Evolutionary conservation across 2,329 filamentous ascomycete species (phyloP).

Genomic region (Scytalidium lignicola): DNA sequence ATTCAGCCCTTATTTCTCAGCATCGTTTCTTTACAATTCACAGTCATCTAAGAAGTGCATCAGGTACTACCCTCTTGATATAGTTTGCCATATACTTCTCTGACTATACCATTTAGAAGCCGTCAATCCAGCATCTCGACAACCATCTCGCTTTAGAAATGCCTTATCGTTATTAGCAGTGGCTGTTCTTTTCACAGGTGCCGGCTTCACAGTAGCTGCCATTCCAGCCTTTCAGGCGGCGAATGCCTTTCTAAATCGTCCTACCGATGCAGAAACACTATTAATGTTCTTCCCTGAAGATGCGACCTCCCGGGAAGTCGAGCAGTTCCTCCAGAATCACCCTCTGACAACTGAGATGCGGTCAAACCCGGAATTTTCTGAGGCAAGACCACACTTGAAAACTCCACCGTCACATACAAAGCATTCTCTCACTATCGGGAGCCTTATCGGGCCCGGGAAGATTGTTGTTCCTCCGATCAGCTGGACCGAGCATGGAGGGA

Average conservation of each 20-base stretch:
- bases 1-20: neutral
- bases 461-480: slow-evolving; percentile 77
- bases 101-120: slow-evolving; percentile 1
- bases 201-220: slow-evolving; percentile 53
- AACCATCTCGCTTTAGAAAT: slow-evolving; percentile 38
- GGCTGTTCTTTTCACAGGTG: slow-evolving; percentile 39
- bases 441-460: slow-evolving; percentile 67
- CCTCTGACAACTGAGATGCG: slow-evolving; percentile 69
- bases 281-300: slow-evolving; percentile 55
- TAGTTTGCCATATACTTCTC: neutral
- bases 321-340: slow-evolving; percentile 70
- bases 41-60: neutral
- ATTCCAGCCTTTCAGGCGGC: slow-evolving; percentile 45
- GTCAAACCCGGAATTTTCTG: slow-evolving; percentile 58
- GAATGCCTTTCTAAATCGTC: slow-evolving; percentile 45
- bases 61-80: neutral
- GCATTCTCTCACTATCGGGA: slow-evolving; percentile 78
- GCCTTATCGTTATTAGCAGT: slow-evolving; percentile 42
- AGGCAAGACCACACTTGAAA: slow-evolving; percentile 82
- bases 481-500: slow-evolving; percentile 68
- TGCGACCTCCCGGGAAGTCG: slow-evolving; percentile 51
- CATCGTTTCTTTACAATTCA: neutral
- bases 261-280: slow-evolving; percentile 70
- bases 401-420: slow-evolving; percentile 65
- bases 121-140: slow-evolving; percentile 10